Percentiles rank a stretch among this genome's conserved stretches.
Conservation (phyloP, 768 basidiomycete species). For the Boletellus emodensis region DNA sequence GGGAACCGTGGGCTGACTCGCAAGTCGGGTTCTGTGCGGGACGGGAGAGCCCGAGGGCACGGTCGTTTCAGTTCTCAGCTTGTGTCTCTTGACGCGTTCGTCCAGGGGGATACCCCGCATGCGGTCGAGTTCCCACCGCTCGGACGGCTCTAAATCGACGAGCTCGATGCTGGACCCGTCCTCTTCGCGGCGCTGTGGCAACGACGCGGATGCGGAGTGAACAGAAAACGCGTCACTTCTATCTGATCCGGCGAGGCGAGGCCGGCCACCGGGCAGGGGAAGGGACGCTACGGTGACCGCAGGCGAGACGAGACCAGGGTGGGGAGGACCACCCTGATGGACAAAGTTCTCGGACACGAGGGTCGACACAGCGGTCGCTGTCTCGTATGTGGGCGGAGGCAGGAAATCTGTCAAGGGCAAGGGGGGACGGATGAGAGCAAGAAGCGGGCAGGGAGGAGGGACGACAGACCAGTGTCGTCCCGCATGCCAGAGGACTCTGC, state of each 20-base stretch:
- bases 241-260: constrained; percentile 16
- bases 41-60: constrained; percentile 15
- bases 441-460: not conserved
- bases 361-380: constrained; percentile 41
- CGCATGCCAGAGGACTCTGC: constrained; percentile 24
- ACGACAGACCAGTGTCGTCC: constrained; percentile 31
- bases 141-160: constrained; percentile 44
- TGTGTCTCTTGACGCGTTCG: constrained; percentile 36
- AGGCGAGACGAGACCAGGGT: constrained; percentile 23
- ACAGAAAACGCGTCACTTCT: constrained; percentile 23
- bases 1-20: constrained; percentile 27
- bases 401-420: constrained; percentile 51
- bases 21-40: constrained; percentile 29
- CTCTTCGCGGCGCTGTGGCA: constrained; percentile 34
- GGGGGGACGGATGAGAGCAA: constrained; percentile 2
- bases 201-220: constrained; percentile 14
- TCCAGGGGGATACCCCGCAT: constrained; percentile 40
- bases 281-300: constrained; percentile 24
- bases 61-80: constrained; percentile 32
- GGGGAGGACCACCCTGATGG: constrained; percentile 24
- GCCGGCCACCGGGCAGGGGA: constrained; percentile 11
- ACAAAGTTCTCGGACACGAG: constrained; percentile 40
- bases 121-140: constrained; percentile 44
- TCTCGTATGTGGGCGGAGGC: constrained; percentile 73
- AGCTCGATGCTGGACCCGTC: constrained; percentile 52